Evolutionary conservation across 2,329 filamentous ascomycete genomes (phyloP).

Genomic region (Hypoxylon sp.): DNA sequence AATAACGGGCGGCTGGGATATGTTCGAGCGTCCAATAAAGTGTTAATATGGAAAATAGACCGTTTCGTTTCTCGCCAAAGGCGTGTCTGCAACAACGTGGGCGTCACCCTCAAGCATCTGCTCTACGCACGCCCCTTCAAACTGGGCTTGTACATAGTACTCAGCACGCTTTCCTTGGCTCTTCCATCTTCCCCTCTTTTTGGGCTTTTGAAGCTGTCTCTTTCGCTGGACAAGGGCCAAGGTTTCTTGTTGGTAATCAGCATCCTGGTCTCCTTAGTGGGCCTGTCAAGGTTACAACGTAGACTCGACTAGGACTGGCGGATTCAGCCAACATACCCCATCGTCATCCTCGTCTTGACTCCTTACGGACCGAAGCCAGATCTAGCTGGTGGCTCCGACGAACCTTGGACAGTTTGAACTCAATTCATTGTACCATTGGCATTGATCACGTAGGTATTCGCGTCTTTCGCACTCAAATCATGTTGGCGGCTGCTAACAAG

Average conservation of each 20-base stretch:
- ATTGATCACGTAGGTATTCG: constrained; percentile 26
- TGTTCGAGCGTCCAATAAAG: constrained; percentile 50
- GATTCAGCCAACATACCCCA: constrained; percentile 50
- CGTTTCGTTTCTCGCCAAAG: constrained; percentile 43
- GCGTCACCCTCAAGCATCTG: constrained; percentile 33
- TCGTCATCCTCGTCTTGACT: constrained; percentile 47
- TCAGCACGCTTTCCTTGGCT: constrained; percentile 47
- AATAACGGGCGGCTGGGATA: constrained; percentile 44
- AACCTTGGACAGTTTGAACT: constrained; percentile 38
- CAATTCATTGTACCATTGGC: constrained; percentile 28
- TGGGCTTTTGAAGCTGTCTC: constrained; percentile 35
- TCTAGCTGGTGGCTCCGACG: constrained; percentile 45
- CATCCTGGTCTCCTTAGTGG: constrained; percentile 48
- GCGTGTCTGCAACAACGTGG: constrained; percentile 41
- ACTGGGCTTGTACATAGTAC: constrained; percentile 43
- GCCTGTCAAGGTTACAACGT: constrained; percentile 48
- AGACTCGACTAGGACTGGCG: constrained; percentile 50
- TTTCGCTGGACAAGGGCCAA: constrained; percentile 46
- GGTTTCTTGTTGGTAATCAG: constrained; percentile 53
- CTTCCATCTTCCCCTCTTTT: constrained; percentile 50
- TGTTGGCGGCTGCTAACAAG: constrained; percentile 6
- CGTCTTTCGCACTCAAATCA: constrained; percentile 26
- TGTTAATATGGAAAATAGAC: constrained; percentile 52
- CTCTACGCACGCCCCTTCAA: constrained; percentile 32
- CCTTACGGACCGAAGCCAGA: constrained; percentile 50